Evolutionary conservation across 352 stramenopile genomes (phyloP).

Genomic region (Peronospora belbahrii): DNA sequence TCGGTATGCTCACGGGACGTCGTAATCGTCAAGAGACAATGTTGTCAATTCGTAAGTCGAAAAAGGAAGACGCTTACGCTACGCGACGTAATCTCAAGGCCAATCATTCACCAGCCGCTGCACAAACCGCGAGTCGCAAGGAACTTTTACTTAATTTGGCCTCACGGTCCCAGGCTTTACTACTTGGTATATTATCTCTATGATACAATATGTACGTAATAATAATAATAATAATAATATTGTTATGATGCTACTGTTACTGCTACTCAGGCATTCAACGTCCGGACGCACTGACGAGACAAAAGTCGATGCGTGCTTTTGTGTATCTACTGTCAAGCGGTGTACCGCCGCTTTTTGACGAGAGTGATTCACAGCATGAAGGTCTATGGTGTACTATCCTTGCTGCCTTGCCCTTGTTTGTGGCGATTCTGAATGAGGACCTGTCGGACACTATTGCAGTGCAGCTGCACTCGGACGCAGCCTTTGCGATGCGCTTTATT

Average conservation of each 20-base stretch:
- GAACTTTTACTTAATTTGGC: constrained; percentile 78
- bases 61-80: constrained; percentile 85
- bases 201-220: neutral
- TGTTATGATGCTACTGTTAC: neutral
- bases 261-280: constrained; percentile 65
- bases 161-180: constrained; percentile 63
- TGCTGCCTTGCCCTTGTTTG: constrained; percentile 71
- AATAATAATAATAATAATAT: neutral
- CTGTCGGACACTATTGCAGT: constrained; percentile 51
- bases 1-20: constrained; percentile 65
- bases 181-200: constrained; percentile 49
- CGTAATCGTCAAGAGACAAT: constrained; percentile 83
- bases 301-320: constrained; percentile 83
- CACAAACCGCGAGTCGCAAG: constrained; percentile 41
- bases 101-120: constrained; percentile 46
- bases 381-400: constrained; percentile 78
- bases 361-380: constrained; percentile 73
- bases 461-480: constrained; percentile 78
- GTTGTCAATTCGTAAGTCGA: constrained; percentile 82
- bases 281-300: constrained; percentile 54
- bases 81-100: constrained; percentile 80
- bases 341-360: constrained; percentile 78
- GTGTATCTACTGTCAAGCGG: constrained; percentile 82
- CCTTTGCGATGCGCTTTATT: constrained; percentile 83
- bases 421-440: constrained; percentile 68